Evolutionary conservation across 1,284 basidiomycete species (phyloP), one percentile per base, ranked within the genome.

Genomic region (Fomitopsis pinicola): DNA sequence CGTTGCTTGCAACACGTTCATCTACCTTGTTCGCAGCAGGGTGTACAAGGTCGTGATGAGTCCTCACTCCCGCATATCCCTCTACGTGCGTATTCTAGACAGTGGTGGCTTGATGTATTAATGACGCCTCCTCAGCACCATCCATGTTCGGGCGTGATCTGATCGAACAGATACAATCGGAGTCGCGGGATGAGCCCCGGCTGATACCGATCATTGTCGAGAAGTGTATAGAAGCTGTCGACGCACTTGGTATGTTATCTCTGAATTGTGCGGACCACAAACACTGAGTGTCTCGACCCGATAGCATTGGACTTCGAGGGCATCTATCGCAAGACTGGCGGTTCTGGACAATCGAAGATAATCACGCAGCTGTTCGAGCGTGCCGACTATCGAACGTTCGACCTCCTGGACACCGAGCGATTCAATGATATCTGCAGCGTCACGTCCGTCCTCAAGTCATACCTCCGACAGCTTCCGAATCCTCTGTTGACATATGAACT

Each of bases 391-490:
- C 72, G 80, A 17, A 79, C 91, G 1, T 98, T 99, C 73, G 93
- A 99, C 72, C 83, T 99, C 48, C 81, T 83, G 59, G 94, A 99
- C 73, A 78, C 82, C 6, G 92, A 98, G 67, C 82, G 87, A 40
- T 99, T 98, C 82, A 98, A 97, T 78, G 97, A 99, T 73, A 94
- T 99, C 60, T 95, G 92, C 72, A 95, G 94, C 62, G 88, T 98
- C 68, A 99, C 97, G 0, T 97, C 95, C 22, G 96, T 97, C 44
- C 82, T 99, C 69, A 99, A 99, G 82, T 94, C 91, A 46, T 99
- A 98, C 78, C 95, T 99, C 85, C 88, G 97, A 52, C 83, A 88
- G 52, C 78, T 99, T 42, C 97, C 97, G 2, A 84, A 91, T 61
- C 97, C 97, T 1, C 79, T 99, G 44, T 79, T 98, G 64, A 98